A percentile compares a stretch with the other conserved stretches of the same genome.
These are phyloP conservation scores for Teratosphaeria viscida DNA, from an alignment of 2,329 filamentous ascomycete genomes.

Conservation along the genomic window DNA sequence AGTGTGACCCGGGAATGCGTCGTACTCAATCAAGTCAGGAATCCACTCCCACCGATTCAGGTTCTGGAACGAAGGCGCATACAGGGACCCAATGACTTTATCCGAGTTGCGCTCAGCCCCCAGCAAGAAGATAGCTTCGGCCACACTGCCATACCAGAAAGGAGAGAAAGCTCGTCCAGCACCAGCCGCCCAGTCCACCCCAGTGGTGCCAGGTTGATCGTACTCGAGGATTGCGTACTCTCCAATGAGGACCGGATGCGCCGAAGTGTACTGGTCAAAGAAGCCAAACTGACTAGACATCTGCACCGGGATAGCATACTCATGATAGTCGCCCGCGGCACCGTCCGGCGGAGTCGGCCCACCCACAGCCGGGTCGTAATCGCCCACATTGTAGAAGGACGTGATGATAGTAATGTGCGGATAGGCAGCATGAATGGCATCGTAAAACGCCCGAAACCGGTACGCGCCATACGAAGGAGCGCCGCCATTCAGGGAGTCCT, in stretches of 20 bases:
- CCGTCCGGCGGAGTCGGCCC: constrained; percentile 12
- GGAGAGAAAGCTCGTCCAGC: constrained; percentile 33
- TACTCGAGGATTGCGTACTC: constrained; percentile 45
- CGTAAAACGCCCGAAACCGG: constrained; percentile 49
- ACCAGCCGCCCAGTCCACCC: constrained; percentile 32
- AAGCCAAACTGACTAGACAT: constrained; percentile 20
- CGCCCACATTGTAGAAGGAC: constrained; percentile 27
- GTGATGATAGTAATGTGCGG: constrained; percentile 49
- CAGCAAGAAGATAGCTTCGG: constrained; percentile 55
- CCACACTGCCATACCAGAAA: constrained; percentile 46
- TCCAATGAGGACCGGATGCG: constrained; percentile 30
- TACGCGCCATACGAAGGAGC: constrained; percentile 30
- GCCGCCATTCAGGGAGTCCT: constrained; percentile 49
- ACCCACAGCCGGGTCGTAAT: not conserved
- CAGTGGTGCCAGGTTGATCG: constrained; percentile 36
- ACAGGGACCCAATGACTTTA: constrained; percentile 44
- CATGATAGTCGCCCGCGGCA: constrained; percentile 22
- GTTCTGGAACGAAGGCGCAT: constrained; percentile 27
- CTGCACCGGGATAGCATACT: constrained; percentile 21
- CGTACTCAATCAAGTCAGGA: constrained; percentile 31
- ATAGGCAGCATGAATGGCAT: constrained; percentile 47
- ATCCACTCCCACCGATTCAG: constrained; percentile 23
- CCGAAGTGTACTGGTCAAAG: constrained; percentile 39
- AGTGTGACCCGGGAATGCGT: constrained; percentile 28
- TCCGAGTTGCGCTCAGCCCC: constrained; percentile 56